phyloP scores from a whole-genome alignment of 2,329 filamentous ascomycete species.

The Colletotrichum higginsianum region DNA sequence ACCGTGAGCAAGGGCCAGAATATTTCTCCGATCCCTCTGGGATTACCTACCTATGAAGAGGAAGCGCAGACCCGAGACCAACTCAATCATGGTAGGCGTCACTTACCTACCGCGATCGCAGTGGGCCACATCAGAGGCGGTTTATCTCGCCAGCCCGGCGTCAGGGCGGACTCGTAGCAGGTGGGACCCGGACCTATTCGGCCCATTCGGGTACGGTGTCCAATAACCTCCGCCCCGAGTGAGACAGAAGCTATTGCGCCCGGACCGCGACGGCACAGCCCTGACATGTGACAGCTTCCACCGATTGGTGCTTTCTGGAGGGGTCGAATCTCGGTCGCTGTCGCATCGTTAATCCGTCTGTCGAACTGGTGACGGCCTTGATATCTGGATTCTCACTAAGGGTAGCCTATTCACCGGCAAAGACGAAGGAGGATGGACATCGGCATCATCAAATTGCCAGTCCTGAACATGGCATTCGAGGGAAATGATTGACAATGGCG shows the following conservation, averaged over 20 bases:
- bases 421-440: neutral
- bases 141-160: neutral
- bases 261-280: neutral
- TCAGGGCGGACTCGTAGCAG: slow-evolving; percentile 20
- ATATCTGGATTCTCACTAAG: neutral
- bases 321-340: neutral
- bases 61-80: neutral
- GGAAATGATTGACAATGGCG: slow-evolving; percentile 10
- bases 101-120: neutral
- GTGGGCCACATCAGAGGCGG: neutral
- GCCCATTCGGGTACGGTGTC: slow-evolving; percentile 30
- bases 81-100: neutral
- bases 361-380: neutral
- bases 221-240: slow-evolving; percentile 29
- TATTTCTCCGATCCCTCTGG: neutral
- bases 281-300: slow-evolving; percentile 29
- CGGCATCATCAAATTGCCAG: neutral
- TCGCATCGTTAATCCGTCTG: neutral
- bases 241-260: slow-evolving; percentile 19
- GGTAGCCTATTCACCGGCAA: neutral
- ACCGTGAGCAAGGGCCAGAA: neutral
- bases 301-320: neutral
- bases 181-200: slow-evolving; percentile 32
- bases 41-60: neutral
- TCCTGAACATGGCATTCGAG: neutral